phyloP scores from a whole-genome alignment of 106 monocot genomes.

The Dioscorea dumetorum region DNA sequence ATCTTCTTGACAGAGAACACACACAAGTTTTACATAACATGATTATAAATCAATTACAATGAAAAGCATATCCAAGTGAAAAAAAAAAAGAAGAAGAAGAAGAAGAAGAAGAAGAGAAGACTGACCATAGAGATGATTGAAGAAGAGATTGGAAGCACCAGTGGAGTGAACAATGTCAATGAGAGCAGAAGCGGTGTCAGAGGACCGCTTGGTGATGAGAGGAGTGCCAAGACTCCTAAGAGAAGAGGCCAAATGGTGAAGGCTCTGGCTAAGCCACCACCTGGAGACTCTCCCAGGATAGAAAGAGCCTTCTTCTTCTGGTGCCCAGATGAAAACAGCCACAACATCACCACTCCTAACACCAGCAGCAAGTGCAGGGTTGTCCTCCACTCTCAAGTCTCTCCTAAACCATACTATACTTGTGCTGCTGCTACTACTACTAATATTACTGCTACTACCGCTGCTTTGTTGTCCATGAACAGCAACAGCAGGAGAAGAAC shows the following conservation, averaged over 20 bases:
- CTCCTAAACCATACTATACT: constrained; percentile 91
- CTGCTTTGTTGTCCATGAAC: background rate
- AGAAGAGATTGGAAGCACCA: constrained; percentile 64
- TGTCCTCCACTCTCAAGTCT: constrained; percentile 89
- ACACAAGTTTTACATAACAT: no score
- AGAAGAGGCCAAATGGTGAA: constrained; percentile 59
- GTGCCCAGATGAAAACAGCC: constrained; percentile 75
- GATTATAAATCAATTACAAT: no score
- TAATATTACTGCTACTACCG: constrained; percentile 5
- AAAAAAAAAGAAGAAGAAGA: background rate
- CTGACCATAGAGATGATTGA: constrained; percentile 90
- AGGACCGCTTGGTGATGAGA: constrained; percentile 69
- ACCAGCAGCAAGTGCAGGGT: constrained; percentile 81
- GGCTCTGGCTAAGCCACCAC: constrained; percentile 89
- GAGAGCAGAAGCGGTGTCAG: constrained; percentile 54
- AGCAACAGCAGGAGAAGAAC: background rate
- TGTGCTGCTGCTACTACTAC: constrained; percentile 11
- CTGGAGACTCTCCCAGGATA: constrained; percentile 88
- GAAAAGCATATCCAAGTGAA: background rate
- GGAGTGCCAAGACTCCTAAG: constrained; percentile 56
- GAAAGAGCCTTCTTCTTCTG: constrained; percentile 77
- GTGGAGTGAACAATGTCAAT: constrained; percentile 43
- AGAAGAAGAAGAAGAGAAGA: background rate
- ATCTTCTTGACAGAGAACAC: constrained; percentile 61
- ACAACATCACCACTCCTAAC: constrained; percentile 65